Base-by-base conservation (phyloP, 108 stramenopile species). In the Nitzschia palea region DNA sequence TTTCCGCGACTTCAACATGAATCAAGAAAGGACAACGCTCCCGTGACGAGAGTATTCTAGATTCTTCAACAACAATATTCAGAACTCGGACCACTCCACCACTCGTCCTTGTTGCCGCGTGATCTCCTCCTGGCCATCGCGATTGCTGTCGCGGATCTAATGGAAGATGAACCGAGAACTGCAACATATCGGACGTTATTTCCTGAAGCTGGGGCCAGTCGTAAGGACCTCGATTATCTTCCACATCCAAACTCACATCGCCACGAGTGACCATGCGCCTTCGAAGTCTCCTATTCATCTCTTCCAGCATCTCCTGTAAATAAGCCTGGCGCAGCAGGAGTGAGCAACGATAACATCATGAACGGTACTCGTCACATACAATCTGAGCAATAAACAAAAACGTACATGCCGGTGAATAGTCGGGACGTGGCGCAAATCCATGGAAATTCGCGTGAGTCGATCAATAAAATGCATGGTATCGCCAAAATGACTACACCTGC, bases 381-480 rank as follows among this genome's bases (percentile, higher is more conserved):
- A 66, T 3, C 4, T 32, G n/a, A 18, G 27, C 22, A 14, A 0
- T 28, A 47, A 1, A 2, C 0, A 26, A 57, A 20, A 32, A 77
- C 69, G 55, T 60, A 71, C 69, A 36, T 57, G 27, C 15, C 87
- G 78, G 48, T 86, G 85, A 33, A 68, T 45, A 0, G 62, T 34
- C 0, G 89, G 85, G 12, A 89, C 80, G 12, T 54, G 50, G 37
- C 88, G 62, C 40, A 94, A 52, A 56, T 94, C 88, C 53, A 89
- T 48, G n/a, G 89, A 90, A 62, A 89, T 79, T 65, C 88, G 85
- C 4, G 93, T 89, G 14, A 94, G 62, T 52, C 78, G 62, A 76
- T 94, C 93, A 22, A 94, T 72, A 40, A 94, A 89, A 53, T 91
- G 89, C 93, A 94, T 94, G 18, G 93, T 90, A 47, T 94, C 93